Evolutionary conservation across 768 basidiomycete species (phyloP), one percentile per base, ranked within the genome.

Genomic region (Collybia mongolica): DNA sequence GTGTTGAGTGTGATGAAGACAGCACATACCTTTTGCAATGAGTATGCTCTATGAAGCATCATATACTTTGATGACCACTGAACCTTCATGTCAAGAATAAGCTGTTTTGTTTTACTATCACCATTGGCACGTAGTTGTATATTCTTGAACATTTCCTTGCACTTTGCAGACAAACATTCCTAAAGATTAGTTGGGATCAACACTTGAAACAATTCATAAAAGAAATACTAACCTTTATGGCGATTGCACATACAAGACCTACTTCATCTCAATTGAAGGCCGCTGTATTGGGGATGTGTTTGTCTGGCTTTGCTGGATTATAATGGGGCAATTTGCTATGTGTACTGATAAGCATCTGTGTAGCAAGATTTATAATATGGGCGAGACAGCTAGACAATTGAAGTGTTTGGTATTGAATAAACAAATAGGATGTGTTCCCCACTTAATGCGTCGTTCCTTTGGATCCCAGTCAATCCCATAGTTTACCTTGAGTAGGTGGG

Each of bases 1-100:
- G n/a, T n/a, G n/a, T n/a, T n/a, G n/a, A n/a, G n/a, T n/a, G n/a
- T n/a, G n/a, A n/a, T n/a, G n/a, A n/a, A n/a, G n/a, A n/a, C n/a
- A n/a, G n/a, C n/a, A 36, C n/a, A 19, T 6, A 56, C 57, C 47
- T 48, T 38, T 29, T 50, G 20, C 17, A 54, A 36, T 44, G 51
- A 24, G 36, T 28, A 17, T 14, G 44, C 60, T 0, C 58, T 48
- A 28, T 58, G 24, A 5, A 67, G 51, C 68, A 70, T 70, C 1
- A 54, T 29, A 51, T 61, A 63, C n/a, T 63, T 68, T n/a, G 65
- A 69, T 2, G 58, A 63, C 68, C 68, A 70, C 3, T 55, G 50
- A 23, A 69, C 59, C 14, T 51, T 53, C 66, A 69, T 68, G 28
- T 69, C 62, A 17, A 67, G 49, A 12, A 68, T 46, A 18, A 67